Evolutionary conservation across 1,284 basidiomycete species (phyloP).

Genomic region (Puccinia novopanici): DNA sequence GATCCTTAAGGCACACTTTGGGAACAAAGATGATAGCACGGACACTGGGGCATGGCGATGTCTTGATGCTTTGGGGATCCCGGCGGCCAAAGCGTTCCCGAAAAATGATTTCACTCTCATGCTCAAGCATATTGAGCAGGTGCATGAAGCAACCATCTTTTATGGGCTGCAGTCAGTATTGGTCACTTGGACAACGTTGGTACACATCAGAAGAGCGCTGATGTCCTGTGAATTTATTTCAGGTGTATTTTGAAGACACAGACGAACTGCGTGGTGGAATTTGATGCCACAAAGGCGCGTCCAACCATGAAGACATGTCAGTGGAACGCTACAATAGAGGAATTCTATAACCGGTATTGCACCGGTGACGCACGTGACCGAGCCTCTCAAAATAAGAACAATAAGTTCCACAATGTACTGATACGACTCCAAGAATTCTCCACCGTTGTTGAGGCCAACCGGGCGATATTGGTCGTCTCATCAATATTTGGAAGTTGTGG

Average conservation of each 20-base stretch:
- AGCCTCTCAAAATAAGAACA: not conserved
- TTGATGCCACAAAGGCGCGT: not conserved
- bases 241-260: not conserved
- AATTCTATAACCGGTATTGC: not conserved
- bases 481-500: constrained; percentile 26
- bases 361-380: not conserved
- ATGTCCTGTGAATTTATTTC: not conserved
- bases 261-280: not conserved
- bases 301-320: not conserved
- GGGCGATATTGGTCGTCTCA: constrained; percentile 5
- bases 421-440: constrained; percentile 1
- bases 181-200: not conserved
- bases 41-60: constrained; percentile 17
- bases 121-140: constrained; percentile 10
- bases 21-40: not conserved
- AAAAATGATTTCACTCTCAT: not conserved
- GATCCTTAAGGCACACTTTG: constrained; percentile 1
- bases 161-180: not conserved
- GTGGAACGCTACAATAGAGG: not conserved
- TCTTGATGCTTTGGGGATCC: not conserved
- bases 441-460: constrained; percentile 1
- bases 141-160: constrained; percentile 6
- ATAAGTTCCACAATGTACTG: not conserved
- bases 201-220: not conserved
- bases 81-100: not conserved